Evolutionary conservation across 352 stramenopile genomes (phyloP), one percentile per base, ranked within the genome.

Genomic region (Pythium insidiosum): DNA sequence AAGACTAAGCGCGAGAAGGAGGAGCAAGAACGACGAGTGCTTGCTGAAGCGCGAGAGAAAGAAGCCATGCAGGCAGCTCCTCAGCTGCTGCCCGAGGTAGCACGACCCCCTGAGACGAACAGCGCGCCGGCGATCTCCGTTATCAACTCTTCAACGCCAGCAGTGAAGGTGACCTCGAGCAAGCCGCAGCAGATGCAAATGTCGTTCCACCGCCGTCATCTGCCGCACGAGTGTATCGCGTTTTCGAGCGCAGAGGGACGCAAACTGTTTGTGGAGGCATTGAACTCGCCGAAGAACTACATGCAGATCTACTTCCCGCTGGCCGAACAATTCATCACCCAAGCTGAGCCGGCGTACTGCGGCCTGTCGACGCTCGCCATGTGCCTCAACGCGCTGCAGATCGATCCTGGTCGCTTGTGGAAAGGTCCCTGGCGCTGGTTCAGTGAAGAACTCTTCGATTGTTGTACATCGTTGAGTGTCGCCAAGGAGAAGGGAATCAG

Each of bases 221-320:
- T 94, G 16, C 77, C 77, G 9, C 23, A 55, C 7, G 55, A 63
- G 39, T 53, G 80, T 15, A 68, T 65, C 11, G 56, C 68, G 20
- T 74, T 94, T 36, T 73, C 57, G 19, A 84, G 63, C 10, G 34
- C 43, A 20, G 50, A 74, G 43, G 88, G 88, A 3, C 53, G 63
- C 41, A 45, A 45, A 35, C 58, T 86, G 13, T 88, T 97, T 44
- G 45, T 68, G 21, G 52, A 94, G 31, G 58, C 78, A 5, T 35
- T 60, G 21, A 60, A 55, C 38, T 28, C 34, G 20, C 6, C 10
- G 35, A 30, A 31, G 20, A 76, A 79, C 50, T 84, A 73, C 58
- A 86, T 86, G 73, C 68, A 82, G 31, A 84, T 80, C 30, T 99
- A 97, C 71, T 97, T 97, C 52, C 66, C 74, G 5, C 58, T 97